phyloP scores from a whole-genome alignment of 2,329 filamentous ascomycete genomes.

The Talaromyces verruculosus region DNA sequence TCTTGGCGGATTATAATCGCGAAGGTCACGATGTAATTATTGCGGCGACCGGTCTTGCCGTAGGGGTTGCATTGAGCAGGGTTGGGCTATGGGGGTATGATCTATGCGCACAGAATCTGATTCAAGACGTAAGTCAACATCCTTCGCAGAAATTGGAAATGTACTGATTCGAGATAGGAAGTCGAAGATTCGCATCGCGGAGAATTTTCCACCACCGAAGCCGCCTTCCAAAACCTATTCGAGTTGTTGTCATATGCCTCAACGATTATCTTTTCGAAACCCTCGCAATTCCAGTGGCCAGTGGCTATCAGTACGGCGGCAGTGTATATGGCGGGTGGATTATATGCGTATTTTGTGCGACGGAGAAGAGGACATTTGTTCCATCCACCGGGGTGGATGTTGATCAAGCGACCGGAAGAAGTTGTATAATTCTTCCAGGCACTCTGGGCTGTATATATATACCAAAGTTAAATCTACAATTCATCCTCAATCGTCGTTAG shows the following conservation, averaged over 20 bases:
- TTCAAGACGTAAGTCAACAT: slow-evolving; percentile 55
- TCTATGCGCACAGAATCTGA: slow-evolving; percentile 58
- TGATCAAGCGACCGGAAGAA: slow-evolving; percentile 1
- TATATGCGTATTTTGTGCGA: slow-evolving; percentile 59
- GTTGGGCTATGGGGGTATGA: slow-evolving; percentile 64
- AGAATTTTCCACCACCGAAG: slow-evolving; percentile 67
- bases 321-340: slow-evolving; percentile 32
- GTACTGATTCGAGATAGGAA: slow-evolving; percentile 41
- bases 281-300: slow-evolving; percentile 65
- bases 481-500: not conserved
- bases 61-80: slow-evolving; percentile 56
- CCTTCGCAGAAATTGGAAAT: not conserved
- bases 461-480: not conserved
- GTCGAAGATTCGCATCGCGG: slow-evolving; percentile 60
- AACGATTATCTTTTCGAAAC: slow-evolving; percentile 64
- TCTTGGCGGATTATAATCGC: slow-evolving; percentile 40
- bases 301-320: slow-evolving; percentile 56
- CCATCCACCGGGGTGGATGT: slow-evolving; percentile 38
- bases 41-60: slow-evolving; percentile 52
- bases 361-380: slow-evolving; percentile 61
- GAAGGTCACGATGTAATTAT: slow-evolving; percentile 27
- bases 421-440: not conserved
- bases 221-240: slow-evolving; percentile 67
- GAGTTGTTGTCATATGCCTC: slow-evolving; percentile 66
- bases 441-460: not conserved